A percentile compares a stretch with the other conserved stretches of the same genome.
Evolutionary conservation across 345 rosid species (phyloP).

Genomic region (Passiflora organensis): DNA sequence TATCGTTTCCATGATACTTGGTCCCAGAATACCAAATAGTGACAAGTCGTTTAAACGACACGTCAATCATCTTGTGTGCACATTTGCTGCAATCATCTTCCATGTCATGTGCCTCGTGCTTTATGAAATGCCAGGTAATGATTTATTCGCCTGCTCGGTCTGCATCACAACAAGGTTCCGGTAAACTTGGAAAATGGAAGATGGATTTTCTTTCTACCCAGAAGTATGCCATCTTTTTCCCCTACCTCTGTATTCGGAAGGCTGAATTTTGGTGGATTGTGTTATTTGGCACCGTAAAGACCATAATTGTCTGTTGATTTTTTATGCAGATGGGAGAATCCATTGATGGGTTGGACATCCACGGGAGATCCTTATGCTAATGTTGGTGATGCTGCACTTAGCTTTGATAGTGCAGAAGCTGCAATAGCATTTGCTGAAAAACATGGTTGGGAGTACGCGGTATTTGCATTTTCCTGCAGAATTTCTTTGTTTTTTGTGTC

Average conservation of each 20-base stretch:
- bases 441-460: conserved; percentile 90
- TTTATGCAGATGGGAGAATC: conserved; percentile 86
- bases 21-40: no score
- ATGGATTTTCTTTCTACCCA: conserved; percentile 21
- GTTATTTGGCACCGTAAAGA: background rate
- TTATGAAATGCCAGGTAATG: conserved; percentile 14
- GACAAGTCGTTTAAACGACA: no score
- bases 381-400: conserved; percentile 82
- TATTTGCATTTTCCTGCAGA: conserved; percentile 22
- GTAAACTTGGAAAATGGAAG: conserved; percentile 22
- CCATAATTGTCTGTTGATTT: background rate
- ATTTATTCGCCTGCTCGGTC: conserved; percentile 23
- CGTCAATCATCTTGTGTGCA: no score
- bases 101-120: background rate
- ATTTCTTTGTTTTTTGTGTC: background rate
- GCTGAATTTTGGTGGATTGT: no score
- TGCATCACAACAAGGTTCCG: conserved; percentile 25
- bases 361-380: conserved; percentile 96
- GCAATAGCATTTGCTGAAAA: conserved; percentile 78
- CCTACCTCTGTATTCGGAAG: no score
- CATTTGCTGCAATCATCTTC: no score
- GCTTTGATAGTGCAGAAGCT: conserved; percentile 72
- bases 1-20: no score
- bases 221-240: conserved; percentile 8
- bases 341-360: conserved; percentile 99